Evolutionary conservation across 768 basidiomycete genomes (phyloP).

Genomic region (Cyclocybe aegerita): DNA sequence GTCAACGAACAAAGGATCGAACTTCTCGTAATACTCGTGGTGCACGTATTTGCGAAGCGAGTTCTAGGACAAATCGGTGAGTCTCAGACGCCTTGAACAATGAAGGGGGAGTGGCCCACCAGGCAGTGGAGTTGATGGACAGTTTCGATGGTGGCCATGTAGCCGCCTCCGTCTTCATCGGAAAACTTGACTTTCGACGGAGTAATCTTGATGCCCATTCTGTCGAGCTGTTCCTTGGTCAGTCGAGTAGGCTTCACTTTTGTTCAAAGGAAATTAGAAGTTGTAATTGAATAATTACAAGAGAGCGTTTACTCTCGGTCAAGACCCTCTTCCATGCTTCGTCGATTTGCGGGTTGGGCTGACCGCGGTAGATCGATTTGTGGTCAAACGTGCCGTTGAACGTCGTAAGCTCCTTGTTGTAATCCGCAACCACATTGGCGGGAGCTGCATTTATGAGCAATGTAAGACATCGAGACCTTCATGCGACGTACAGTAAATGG

Average conservation of each 20-base stretch:
- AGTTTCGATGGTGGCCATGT: conserved; percentile 4
- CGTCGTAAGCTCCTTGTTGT: background rate
- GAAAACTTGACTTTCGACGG: conserved; percentile 3
- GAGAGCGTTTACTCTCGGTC: background rate
- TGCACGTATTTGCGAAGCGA: conserved; percentile 2
- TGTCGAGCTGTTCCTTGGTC: background rate
- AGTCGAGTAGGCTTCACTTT: background rate
- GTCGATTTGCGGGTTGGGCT: background rate
- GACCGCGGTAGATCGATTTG: background rate
- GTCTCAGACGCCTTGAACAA: background rate
- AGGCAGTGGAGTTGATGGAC: conserved; percentile 6
- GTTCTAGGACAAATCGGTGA: background rate
- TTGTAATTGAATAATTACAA: background rate
- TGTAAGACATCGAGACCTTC: too few species aligned
- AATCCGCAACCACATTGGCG: background rate
- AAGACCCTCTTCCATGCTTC: conserved; percentile 5
- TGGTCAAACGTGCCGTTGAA: conserved; percentile 3
- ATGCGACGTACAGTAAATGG: too few species aligned
- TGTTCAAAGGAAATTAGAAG: too few species aligned
- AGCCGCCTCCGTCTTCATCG: conserved; percentile 6
- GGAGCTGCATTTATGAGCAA: too few species aligned
- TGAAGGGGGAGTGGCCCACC: background rate
- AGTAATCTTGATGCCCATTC: background rate
- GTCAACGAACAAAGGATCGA: background rate
- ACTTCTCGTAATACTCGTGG: background rate